A percentile compares a stretch with the other conserved stretches of the same genome.
These are phyloP conservation scores for Eimeria praecox DNA, from an alignment of 169 alveolate species.

Conservation along the genomic window DNA sequence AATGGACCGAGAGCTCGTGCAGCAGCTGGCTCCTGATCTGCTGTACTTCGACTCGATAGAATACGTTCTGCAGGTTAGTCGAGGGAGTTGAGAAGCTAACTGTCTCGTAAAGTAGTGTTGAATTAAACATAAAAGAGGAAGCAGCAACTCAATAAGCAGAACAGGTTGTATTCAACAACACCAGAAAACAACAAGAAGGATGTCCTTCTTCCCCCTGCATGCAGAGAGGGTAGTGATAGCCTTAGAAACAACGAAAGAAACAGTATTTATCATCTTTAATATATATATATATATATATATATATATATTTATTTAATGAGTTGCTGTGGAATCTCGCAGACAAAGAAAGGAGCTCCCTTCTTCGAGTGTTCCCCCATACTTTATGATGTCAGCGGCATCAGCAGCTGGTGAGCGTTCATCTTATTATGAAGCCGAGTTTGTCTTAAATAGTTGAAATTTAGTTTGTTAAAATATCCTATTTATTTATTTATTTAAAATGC, in stretches of 20 bases:
- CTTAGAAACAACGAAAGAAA: too few species aligned
- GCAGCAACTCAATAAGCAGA: too few species aligned
- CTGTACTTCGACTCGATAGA: constrained; percentile 74
- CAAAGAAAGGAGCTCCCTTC: constrained; percentile 83
- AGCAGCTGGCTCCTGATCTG: constrained; percentile 54
- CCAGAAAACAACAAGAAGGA: background rate
- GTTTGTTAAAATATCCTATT: background rate
- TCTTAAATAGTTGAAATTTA: background rate
- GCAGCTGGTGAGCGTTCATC: constrained; percentile 79
- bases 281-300: background rate
- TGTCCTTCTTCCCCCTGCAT: too few species aligned
- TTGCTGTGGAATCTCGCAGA: constrained; percentile 24
- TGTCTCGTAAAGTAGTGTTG: too few species aligned
- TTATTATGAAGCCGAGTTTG: background rate
- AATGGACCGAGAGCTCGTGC: constrained; percentile 47
- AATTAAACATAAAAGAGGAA: background rate
- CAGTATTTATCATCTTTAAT: too few species aligned
- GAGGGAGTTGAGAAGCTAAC: too few species aligned
- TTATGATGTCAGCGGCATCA: constrained; percentile 83
- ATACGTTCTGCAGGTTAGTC: constrained; percentile 64
- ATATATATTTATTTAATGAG: background rate
- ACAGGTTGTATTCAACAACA: too few species aligned
- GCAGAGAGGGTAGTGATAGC: background rate
- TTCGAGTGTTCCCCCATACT: constrained; percentile 83
- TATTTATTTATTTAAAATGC: background rate